Evolutionary conservation across 805 yeast genomes (phyloP), one percentile per base, ranked within the genome.

Genomic region (Komagataella pseudopastoris): DNA sequence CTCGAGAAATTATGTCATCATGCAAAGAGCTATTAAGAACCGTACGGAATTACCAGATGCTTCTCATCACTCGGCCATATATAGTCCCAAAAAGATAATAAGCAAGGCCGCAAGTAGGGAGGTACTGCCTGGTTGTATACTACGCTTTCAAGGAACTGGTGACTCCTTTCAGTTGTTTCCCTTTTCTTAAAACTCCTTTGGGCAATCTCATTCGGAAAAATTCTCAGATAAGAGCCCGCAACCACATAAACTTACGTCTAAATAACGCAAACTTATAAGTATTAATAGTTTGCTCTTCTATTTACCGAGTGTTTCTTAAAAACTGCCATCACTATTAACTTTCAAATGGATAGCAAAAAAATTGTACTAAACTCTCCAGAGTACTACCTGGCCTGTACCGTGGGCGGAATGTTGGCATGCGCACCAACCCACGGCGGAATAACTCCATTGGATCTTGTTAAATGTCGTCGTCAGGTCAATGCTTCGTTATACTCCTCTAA

Each of bases 391-490:
- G 81, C 90, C 51, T 86, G 95, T 67, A 81, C 89, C 3, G 49
- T 82, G 45, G 95, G 90, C 48, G 95, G 91, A 58, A 75, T 16
- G 14, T 3, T 44, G 53, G 97, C 98, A 1, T 91, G 98, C 74
- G 97, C 97, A 14, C 96, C 98, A 39, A 91, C 98, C 12, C 99
- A 91, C 67, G 81, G 96, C 1, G 78, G 85, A 3, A 95, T 93
- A 23, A 87, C 96, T 6, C 98, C 98, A 3, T 74, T 91, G 53
- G 99, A 91, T 70, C 71, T 93, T 52, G 95, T 93, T 63, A 91
- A 91, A 70, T 86, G 95, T 71, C 83, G 98, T 64, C 74, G 91
- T 59, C 98, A 91, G 70, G 97, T 91, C 24, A 76, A 87, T 65
- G 68, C 95, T 1, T 52, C 70, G 4, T 68, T 90, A 12, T 91